Base-by-base conservation (phyloP, 352 stramenopile species). In the Pilasporangium apinafurcum region DNA sequence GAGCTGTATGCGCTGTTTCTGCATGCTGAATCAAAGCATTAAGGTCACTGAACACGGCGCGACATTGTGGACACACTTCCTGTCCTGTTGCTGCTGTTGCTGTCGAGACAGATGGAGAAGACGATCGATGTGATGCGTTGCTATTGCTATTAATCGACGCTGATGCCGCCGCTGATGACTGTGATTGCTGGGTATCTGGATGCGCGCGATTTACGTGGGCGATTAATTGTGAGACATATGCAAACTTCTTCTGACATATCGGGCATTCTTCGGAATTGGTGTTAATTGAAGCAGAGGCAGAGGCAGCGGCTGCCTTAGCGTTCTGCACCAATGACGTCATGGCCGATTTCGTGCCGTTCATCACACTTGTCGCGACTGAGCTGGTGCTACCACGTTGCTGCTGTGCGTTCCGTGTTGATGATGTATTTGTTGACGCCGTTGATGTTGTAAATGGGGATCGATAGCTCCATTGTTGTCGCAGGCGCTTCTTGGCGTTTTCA, bases 11-110 rank as follows among this genome's bases (percentile, higher is more conserved):
- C 1, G 70, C 50, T 3, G 41, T 75, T 50, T 88, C 76, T 7
- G 68, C 76, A 44, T 88, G 76, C 10, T 59, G 64, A 32, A 88
- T 86, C 4, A 88, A 54, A 18, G 72, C 57, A 12, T 47, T 53
- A 46, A 88, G 33, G 40, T 76, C 70, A 5, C 53, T 44, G 33
- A 88, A 86, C 28, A 69, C 62, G 10, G 61, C 60, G 27, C 51
- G 76, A 25, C 76, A 88, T 24, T 86, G 76, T n/a, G 72, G 76
- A 65, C 76, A 88, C 35, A 81, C 62, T 38, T 88, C 76, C 12
- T 59, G 59, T 2, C 50, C 69, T 25, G 42, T 21, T 14, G 49
- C 32, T 0, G 52, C 18, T 12, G 38, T n/a, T 3, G 39, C 6
- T 13, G 29, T 4, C 13, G 32, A n/a, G 34, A 22, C 18, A 20